Conservation (phyloP, 768 basidiomycete genomes). For the Phaeotremella fagi region DNA sequence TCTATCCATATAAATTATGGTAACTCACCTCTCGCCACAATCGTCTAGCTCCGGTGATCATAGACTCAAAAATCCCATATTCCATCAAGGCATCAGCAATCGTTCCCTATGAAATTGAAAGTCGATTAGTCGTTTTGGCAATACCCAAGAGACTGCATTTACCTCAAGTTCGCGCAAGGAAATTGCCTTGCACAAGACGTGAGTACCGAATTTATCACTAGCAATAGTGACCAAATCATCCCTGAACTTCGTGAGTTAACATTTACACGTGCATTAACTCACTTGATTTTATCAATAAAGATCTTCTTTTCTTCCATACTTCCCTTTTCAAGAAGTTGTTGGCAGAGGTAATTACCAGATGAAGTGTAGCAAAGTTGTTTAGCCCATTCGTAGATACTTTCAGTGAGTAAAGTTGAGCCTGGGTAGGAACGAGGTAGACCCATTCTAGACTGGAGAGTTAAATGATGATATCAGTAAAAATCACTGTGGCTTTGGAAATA, state of each 20-base stretch:
- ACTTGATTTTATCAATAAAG: constrained; percentile 39
- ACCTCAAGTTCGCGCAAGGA: constrained; percentile 39
- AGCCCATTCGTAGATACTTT: constrained; percentile 33
- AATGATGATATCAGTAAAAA: too few species aligned
- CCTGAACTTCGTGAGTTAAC: constrained; percentile 3
- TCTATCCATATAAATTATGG: too few species aligned
- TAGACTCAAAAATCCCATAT: constrained; percentile 37
- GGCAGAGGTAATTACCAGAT: constrained; percentile 46
- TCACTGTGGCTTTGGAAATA: background rate
- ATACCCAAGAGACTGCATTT: too few species aligned
- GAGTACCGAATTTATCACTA: constrained; percentile 44
- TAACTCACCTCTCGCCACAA: constrained; percentile 41
- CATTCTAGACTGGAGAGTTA: constrained; percentile 13
- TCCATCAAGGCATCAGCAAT: constrained; percentile 36
- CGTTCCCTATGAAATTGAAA: constrained; percentile 13
- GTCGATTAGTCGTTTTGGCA: background rate
- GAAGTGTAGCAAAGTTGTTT: constrained; percentile 31
- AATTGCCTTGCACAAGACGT: constrained; percentile 44
- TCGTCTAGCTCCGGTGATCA: constrained; percentile 43
- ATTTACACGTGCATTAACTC: background rate
- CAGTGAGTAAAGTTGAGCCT: constrained; percentile 10
- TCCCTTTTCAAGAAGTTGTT: constrained; percentile 41
- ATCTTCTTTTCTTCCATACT: constrained; percentile 24
- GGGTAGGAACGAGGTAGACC: constrained; percentile 7
- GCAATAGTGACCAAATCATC: constrained; percentile 38